Base-by-base conservation (phyloP, 2,329 filamentous ascomycete species). In the Trichoderma atrobrunneum region DNA sequence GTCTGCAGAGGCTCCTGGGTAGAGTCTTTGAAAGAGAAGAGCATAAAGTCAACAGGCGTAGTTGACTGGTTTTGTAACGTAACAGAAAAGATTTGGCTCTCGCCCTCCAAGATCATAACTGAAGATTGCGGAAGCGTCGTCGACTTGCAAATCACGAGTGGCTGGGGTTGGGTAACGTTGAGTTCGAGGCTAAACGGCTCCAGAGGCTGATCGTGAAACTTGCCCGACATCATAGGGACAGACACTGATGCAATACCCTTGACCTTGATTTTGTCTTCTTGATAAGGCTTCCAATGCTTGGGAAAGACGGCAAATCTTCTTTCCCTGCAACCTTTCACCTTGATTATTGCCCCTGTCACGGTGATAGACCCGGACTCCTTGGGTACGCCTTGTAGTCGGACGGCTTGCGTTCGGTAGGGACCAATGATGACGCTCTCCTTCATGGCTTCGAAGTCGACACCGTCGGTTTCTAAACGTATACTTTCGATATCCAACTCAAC, bases 21-120 rank as follows among this genome's bases (percentile, higher is more conserved):
- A 1, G 94, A 97, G 82, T 98, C 94, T 76, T 94, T 91, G 79
- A 97, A 97, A 0, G 93, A 95, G 73, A 98, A 94, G 30, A 96
- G 86, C 43, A 98, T 84, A 70, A 98, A 91, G 78, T 97, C 93
- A 1, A 93, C 93, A 1, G 93, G 86, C 2, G 92, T 94, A 1
- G 86, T 84, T 0, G 94, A 96, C 10, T 89, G 85, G 75, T 99
- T 99, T 75, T 92, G 88, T 16, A 98, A 83, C 0, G 92, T 95
- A 18, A 98, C 87, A 0, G 89, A 91, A 78, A 98, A 97, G 0
- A 85, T 85, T 76, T 90, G 91, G 26, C 88, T 88, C 81, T 99
- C 95, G 57, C 96, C 96, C 82, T 98, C 95, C 7, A 99, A 85
- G 12, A 99, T 87, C 94, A 97, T 98, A 43, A 97, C 84, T 11